Evolutionary conservation across 495 filamentous ascomycete species (phyloP).

Genomic region (Evansstolkia leycettana): DNA sequence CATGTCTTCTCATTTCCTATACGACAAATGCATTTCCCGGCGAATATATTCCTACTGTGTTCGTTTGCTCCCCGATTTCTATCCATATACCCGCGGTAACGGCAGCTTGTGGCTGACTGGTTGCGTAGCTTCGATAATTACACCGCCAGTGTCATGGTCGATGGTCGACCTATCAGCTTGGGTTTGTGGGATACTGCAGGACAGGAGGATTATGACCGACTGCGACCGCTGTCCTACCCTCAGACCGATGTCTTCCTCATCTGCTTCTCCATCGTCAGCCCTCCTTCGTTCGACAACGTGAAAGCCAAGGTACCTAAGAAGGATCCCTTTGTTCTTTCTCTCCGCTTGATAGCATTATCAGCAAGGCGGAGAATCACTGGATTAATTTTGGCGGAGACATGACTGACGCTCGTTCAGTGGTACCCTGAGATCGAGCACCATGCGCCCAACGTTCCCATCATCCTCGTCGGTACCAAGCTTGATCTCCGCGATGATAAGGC

Average conservation of each 20-base stretch:
- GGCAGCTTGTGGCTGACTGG: slow-evolving; percentile 1
- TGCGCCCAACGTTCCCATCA: slow-evolving; percentile 89
- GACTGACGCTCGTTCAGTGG: slow-evolving; percentile 48
- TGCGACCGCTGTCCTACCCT: slow-evolving; percentile 90
- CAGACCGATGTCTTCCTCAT: slow-evolving; percentile 98
- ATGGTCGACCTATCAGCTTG: slow-evolving; percentile 91
- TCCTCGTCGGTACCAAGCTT: slow-evolving; percentile 93
- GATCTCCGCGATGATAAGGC: slow-evolving; percentile 86
- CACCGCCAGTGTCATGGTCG: slow-evolving; percentile 96
- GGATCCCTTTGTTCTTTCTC: background rate
- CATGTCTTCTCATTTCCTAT: slow-evolving; percentile 97
- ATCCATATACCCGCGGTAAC: slow-evolving; percentile 4
- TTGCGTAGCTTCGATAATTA: slow-evolving; percentile 88
- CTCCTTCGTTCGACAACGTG: slow-evolving; percentile 95
- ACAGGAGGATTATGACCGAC: slow-evolving; percentile 95
- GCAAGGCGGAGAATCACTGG: too few species aligned
- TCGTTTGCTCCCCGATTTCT: slow-evolving; percentile 26
- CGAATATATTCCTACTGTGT: slow-evolving; percentile 99
- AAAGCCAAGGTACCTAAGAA: slow-evolving; percentile 67
- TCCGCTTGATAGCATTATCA: too few species aligned
- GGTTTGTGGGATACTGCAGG: slow-evolving; percentile 98
- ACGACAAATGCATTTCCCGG: slow-evolving; percentile 98
- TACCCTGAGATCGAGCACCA: slow-evolving; percentile 95
- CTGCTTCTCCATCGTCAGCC: slow-evolving; percentile 97
- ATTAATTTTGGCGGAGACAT: background rate